phyloP scores from a whole-genome alignment of 768 basidiomycete genomes.

The Coprinopsis sp. region DNA sequence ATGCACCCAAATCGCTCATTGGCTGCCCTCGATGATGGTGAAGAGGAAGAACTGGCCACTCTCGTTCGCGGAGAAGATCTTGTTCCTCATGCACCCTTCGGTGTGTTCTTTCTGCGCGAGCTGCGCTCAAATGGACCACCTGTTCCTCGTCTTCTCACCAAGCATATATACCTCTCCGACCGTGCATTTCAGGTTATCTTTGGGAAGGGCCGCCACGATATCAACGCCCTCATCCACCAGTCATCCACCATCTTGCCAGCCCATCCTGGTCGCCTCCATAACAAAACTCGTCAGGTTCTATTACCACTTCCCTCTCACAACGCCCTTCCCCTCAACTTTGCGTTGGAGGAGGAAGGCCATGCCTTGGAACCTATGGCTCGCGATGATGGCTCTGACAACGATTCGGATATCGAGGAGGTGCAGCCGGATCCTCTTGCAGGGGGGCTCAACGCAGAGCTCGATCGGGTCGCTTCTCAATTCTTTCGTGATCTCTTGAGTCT shows the following conservation, averaged over 20 bases:
- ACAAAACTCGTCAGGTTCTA: neutral
- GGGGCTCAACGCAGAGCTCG: neutral
- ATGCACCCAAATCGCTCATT: neutral
- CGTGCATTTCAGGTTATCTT: neutral
- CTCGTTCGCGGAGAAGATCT: neutral
- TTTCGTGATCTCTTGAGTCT: neutral
- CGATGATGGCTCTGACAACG: slow-evolving; percentile 1
- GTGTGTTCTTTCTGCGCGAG: neutral
- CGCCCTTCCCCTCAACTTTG: neutral
- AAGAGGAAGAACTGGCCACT: neutral
- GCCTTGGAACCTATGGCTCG: neutral
- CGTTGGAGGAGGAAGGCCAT: neutral
- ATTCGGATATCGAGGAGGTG: neutral
- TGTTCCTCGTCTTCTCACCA: neutral
- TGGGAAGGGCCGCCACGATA: neutral
- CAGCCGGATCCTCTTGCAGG: too few species aligned
- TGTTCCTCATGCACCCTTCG: neutral
- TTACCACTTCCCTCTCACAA: neutral
- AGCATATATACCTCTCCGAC: neutral
- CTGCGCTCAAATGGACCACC: neutral
- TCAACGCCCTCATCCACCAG: neutral
- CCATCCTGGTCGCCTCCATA: neutral
- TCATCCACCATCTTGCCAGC: neutral
- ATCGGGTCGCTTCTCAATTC: neutral
- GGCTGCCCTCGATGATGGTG: neutral